A percentile compares a stretch with the other conserved stretches of the same genome.
phyloP scores from a whole-genome alignment of 257 asterid genomes.

The Lithospermum erythrorhizon region DNA sequence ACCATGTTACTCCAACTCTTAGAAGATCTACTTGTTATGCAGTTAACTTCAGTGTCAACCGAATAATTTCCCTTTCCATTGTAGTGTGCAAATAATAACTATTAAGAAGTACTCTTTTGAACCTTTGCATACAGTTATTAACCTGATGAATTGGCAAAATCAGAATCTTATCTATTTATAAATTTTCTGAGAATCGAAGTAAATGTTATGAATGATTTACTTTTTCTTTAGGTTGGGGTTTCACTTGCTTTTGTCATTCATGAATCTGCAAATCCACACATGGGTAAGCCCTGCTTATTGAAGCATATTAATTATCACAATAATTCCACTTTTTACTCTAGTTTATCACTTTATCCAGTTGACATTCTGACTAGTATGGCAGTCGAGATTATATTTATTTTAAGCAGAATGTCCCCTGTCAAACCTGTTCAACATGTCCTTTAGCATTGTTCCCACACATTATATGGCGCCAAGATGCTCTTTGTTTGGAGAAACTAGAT shows the following conservation, averaged over 20 bases:
- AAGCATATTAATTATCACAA: no score
- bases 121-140: not conserved
- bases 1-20: not conserved
- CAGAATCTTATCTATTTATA: not conserved
- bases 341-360: no score
- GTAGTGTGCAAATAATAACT: no score
- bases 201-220: slow-evolving; percentile 14
- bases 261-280: slow-evolving; percentile 98
- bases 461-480: no score
- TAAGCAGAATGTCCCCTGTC: no score
- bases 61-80: not conserved
- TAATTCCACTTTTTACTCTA: no score
- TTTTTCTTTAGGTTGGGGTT: slow-evolving; percentile 67
- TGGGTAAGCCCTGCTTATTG: slow-evolving; percentile 40
- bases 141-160: no score
- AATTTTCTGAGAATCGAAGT: slow-evolving; percentile 4
- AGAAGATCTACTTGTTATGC: not conserved
- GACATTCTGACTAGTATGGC: no score
- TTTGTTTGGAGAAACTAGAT: no score
- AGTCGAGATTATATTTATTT: no score
- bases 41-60: not conserved
- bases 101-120: not conserved
- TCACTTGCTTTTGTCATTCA: slow-evolving; percentile 99
- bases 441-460: no score
- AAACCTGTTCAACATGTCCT: no score